phyloP scores from a whole-genome alignment of 805 yeast species.

The Saccharomyces eubayanus region DNA sequence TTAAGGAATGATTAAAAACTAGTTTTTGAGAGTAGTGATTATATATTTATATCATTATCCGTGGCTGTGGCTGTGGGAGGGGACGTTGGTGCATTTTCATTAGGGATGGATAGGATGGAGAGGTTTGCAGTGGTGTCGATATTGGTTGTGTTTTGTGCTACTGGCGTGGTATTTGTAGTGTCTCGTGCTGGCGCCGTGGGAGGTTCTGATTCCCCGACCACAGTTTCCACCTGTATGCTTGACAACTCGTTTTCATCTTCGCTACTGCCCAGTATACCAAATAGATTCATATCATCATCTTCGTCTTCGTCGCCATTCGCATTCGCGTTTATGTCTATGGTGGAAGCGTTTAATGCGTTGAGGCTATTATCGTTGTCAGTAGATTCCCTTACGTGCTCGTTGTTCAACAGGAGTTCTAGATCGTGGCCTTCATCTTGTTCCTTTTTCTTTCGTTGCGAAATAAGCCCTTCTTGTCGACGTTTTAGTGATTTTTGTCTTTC shows the following conservation, averaged over 20 bases:
- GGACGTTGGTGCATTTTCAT: not conserved
- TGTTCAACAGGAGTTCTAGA: conserved; percentile 14
- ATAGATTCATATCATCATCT: conserved; percentile 25
- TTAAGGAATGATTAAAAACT: not conserved
- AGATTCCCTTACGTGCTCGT: conserved; percentile 8
- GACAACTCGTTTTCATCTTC: conserved; percentile 20
- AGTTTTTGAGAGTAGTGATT: not conserved
- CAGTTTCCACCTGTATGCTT: conserved; percentile 12
- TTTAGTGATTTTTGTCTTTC: conserved; percentile 27
- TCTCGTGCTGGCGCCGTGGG: not conserved
- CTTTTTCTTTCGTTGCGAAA: conserved; percentile 21
- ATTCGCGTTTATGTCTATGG: conserved; percentile 8
- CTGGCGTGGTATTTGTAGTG: not conserved
- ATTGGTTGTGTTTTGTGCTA: not conserved
- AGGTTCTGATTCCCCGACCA: conserved; percentile 2
- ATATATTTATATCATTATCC: not conserved
- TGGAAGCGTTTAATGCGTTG: conserved; percentile 3
- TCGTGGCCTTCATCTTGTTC: conserved; percentile 22
- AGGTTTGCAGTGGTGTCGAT: not conserved
- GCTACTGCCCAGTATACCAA: conserved; percentile 27
- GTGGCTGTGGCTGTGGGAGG: not conserved
- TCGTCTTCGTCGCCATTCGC: conserved; percentile 24
- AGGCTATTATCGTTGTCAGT: conserved; percentile 3
- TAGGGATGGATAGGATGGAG: not conserved
- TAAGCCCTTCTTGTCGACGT: not conserved